Conservation (phyloP, 1,284 basidiomycete genomes). For the Inonotus obliquus region DNA sequence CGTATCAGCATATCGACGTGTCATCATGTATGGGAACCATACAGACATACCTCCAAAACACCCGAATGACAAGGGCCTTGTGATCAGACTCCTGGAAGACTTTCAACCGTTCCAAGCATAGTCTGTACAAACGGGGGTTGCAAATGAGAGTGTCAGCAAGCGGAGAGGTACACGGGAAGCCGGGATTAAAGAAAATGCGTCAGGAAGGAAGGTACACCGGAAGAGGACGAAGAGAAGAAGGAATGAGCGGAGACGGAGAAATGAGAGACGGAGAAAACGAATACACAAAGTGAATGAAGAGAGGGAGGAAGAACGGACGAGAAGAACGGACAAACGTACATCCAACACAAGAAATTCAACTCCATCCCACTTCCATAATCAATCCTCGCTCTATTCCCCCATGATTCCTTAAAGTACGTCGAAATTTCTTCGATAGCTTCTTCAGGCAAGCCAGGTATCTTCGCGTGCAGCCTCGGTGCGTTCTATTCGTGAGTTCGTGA, state of each 20-base stretch:
- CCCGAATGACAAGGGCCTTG: slow-evolving; percentile 72
- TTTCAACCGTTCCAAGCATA: slow-evolving; percentile 77
- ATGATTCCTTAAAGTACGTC: slow-evolving; percentile 81
- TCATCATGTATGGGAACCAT: too few species aligned
- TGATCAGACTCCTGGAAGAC: slow-evolving; percentile 68
- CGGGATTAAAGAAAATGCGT: too few species aligned
- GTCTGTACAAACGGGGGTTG: slow-evolving; percentile 37
- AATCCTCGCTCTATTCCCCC: slow-evolving; percentile 90
- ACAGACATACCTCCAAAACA: slow-evolving; percentile 80
- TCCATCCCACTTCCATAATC: slow-evolving; percentile 99
- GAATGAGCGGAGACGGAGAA: too few species aligned
- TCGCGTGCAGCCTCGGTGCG: slow-evolving; percentile 49
- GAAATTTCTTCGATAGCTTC: slow-evolving; percentile 66
- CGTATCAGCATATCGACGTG: too few species aligned
- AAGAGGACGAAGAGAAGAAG: too few species aligned
- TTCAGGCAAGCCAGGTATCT: slow-evolving; percentile 51
- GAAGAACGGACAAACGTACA: slow-evolving; percentile 47
- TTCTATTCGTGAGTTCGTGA: slow-evolving; percentile 26
- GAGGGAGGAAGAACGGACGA: not conserved
- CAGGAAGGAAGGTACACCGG: too few species aligned
- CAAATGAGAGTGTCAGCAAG: not conserved
- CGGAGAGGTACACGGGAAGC: too few species aligned
- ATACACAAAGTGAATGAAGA: not conserved
- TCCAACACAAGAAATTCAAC: slow-evolving; percentile 95
- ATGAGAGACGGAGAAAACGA: too few species aligned